Evolutionary conservation across 2,329 filamentous ascomycete species (phyloP), one percentile per base, ranked within the genome.

Genomic region (Cladobotryum protrusum): DNA sequence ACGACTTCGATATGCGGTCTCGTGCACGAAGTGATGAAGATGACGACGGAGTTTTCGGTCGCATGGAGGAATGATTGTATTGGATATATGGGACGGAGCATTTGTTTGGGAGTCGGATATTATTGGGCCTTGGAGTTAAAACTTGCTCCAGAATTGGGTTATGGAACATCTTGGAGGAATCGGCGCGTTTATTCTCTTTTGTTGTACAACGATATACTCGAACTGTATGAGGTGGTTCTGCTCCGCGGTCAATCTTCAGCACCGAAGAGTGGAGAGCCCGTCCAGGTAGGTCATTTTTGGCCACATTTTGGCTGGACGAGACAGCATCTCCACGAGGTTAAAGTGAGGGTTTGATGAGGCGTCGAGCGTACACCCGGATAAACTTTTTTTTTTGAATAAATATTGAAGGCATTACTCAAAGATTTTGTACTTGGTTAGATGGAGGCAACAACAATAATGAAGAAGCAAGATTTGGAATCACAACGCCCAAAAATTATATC

Each of bases 21-120:
- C 78, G 81, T 49, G 79, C 80, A 45, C 80, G 86, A 54, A 86
- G 83, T 67, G 88, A 95, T 60, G 91, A 96, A 60, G 90, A 95
- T 55, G 92, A 97, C 58, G 91, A 96, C 57, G 91, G 91, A 63
- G 87, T 97, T 61, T 99, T 99, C 74, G 91, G 91, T 50, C 82
- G 83, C 59, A 97, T 97, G 92, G 93, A 99, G 71, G 89, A 95
- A 69, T 93, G 76, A 72, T 32, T 44, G 39, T 45, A 45, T 52
- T 52, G 50, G 50, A 48, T 56, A 57, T 56, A 57, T 54, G 55
- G 52, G 46, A 43, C 42, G 48, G 45, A 53, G 46, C 47, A 45
- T 36, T 15, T 47, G 19, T 34, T 49, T 36, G 50, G 46, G 61
- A 61, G 58, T 61, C 56, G 57, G 57, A 55, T 59, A 62, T 56